A percentile compares a stretch with the other conserved stretches of the same genome.
phyloP scores from a whole-genome alignment of 1,284 basidiomycete species.

The Trichosporon faecale region DNA sequence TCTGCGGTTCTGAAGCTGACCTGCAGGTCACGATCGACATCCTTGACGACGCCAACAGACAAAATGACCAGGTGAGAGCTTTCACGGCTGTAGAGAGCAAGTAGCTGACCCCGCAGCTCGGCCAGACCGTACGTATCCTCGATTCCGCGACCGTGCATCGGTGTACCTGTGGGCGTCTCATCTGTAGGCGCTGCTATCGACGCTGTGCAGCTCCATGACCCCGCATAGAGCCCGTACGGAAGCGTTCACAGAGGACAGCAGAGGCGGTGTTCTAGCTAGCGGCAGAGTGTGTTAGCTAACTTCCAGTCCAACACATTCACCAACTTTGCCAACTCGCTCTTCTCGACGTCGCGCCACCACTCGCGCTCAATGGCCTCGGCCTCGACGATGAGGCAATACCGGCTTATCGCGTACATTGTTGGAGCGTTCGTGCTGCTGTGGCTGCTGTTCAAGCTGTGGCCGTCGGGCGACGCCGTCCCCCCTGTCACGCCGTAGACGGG shows the following conservation, averaged over 20 bases:
- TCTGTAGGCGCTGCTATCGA: too few species aligned
- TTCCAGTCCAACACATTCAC: conserved; percentile 44
- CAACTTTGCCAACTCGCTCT: conserved; percentile 46
- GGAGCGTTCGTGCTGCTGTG: conserved; percentile 41
- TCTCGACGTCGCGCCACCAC: conserved; percentile 49
- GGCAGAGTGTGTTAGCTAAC: conserved; percentile 3
- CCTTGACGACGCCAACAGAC: conserved; percentile 46
- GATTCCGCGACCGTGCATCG: background rate
- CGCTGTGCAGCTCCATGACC: too few species aligned
- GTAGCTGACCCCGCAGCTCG: conserved; percentile 18
- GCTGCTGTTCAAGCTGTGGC: conserved; percentile 44
- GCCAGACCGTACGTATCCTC: background rate
- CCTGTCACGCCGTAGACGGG: conserved; percentile 2
- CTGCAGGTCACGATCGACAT: conserved; percentile 52
- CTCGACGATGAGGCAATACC: conserved; percentile 45
- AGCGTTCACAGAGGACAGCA: background rate
- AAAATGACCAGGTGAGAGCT: conserved; percentile 46
- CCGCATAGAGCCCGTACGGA: too few species aligned
- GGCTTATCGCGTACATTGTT: conserved; percentile 47
- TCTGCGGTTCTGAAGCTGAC: background rate
- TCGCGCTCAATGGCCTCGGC: conserved; percentile 43
- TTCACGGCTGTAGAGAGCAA: background rate
- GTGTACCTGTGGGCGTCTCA: background rate
- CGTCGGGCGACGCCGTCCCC: background rate
- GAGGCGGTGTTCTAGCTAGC: background rate